A percentile compares a stretch with the other conserved stretches of the same genome.
phyloP scores from a whole-genome alignment of 495 filamentous ascomycete species.

The Neurospora tetrasperma region DNA sequence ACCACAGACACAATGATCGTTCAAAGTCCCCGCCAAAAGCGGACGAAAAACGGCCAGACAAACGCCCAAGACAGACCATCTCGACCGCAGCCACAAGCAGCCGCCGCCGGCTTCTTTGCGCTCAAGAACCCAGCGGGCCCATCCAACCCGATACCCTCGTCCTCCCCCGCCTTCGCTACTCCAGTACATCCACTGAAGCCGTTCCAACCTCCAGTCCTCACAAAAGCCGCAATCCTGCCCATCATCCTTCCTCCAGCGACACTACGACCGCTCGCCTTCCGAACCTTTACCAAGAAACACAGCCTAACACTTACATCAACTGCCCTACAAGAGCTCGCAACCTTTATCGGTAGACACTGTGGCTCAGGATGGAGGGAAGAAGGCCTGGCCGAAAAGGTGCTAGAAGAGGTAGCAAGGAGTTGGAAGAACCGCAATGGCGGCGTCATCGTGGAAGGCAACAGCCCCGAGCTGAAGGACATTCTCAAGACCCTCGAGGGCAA shows the following conservation, averaged over 20 bases:
- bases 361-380: slow-evolving; percentile 95
- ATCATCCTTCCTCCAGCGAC: slow-evolving; percentile 81
- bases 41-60: slow-evolving; percentile 7
- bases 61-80: slow-evolving; percentile 14
- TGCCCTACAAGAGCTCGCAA: slow-evolving; percentile 70
- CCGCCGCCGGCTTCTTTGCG: slow-evolving; percentile 27
- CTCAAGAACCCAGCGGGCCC: slow-evolving; percentile 23
- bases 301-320: slow-evolving; percentile 86
- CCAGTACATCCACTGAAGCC: slow-evolving; percentile 62
- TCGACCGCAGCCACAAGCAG: slow-evolving; percentile 20
- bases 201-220: slow-evolving; percentile 38
- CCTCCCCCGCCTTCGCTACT: slow-evolving; percentile 81
- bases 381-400: slow-evolving; percentile 79
- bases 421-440: slow-evolving; percentile 82
- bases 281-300: slow-evolving; percentile 95
- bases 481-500: slow-evolving; percentile 70
- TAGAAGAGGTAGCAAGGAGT: slow-evolving; percentile 79
- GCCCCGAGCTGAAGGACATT: slow-evolving; percentile 65
- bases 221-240: slow-evolving; percentile 70
- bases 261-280: slow-evolving; percentile 83
- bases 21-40: slow-evolving; percentile 18
- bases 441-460: slow-evolving; percentile 80
- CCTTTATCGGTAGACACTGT: slow-evolving; percentile 86
- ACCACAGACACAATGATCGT: slow-evolving; percentile 17
- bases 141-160: slow-evolving; percentile 59